Percentiles rank a stretch among this genome's conserved stretches.
Evolutionary conservation across 2,329 filamentous ascomycete species (phyloP).

Genomic region (Arthrobotrys pseudoclavata): DNA sequence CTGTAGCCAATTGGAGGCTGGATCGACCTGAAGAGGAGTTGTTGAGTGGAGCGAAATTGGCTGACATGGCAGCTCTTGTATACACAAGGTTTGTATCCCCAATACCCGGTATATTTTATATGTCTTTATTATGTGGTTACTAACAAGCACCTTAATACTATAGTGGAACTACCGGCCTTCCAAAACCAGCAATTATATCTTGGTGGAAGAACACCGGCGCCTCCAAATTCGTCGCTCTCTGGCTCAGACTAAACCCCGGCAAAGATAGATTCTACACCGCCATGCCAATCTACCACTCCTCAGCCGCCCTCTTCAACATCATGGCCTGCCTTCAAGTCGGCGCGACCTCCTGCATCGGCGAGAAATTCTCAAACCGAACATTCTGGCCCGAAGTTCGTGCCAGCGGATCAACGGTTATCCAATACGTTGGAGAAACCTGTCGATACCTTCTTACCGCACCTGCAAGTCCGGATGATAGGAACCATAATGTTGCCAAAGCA

Average conservation of each 20-base stretch:
- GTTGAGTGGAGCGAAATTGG: constrained; percentile 64
- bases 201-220: constrained; percentile 76
- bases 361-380: constrained; percentile 80
- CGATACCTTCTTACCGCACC: constrained; percentile 81
- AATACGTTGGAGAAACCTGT: constrained; percentile 90
- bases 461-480: constrained; percentile 77
- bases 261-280: constrained; percentile 82
- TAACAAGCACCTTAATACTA: not conserved
- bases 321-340: constrained; percentile 73
- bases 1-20: constrained; percentile 68
- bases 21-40: constrained; percentile 61
- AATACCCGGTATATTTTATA: not conserved
- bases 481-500: constrained; percentile 79
- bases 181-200: constrained; percentile 82
- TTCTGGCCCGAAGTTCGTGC: constrained; percentile 84
- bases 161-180: constrained; percentile 83
- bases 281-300: constrained; percentile 91
- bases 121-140: not conserved
- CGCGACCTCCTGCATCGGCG: constrained; percentile 78
- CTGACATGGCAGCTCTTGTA: constrained; percentile 79
- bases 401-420: constrained; percentile 79
- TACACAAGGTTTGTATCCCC: constrained; percentile 72
- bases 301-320: constrained; percentile 79
- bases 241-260: constrained; percentile 71
- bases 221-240: constrained; percentile 70